phyloP scores from a whole-genome alignment of 148 eudicot genomes.

The Dianthus caryophyllus region DNA sequence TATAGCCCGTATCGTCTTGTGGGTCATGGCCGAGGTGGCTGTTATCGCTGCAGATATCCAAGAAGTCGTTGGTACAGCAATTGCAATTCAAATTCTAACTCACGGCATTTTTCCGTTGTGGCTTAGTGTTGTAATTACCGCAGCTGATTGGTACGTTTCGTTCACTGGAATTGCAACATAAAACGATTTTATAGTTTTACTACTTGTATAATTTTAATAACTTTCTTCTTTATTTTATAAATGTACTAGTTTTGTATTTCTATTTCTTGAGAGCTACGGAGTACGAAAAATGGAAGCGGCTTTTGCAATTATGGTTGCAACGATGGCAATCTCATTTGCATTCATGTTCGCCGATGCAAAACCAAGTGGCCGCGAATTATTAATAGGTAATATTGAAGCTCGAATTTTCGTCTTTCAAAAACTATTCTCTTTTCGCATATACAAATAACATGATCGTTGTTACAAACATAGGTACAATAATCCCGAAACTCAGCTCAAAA shows the following conservation, averaged over 20 bases:
- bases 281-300: constrained; percentile 86
- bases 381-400: constrained; percentile 35
- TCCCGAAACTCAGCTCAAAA: constrained; percentile 76
- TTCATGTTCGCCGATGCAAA: constrained; percentile 77
- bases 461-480: constrained; percentile 43
- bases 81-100: constrained; percentile 40
- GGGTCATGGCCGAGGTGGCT: constrained; percentile 40
- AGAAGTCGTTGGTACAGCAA: constrained; percentile 45
- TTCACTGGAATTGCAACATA: too few relatives aligned
- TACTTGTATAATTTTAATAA: too few relatives aligned
- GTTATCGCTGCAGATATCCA: constrained; percentile 34
- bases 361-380: constrained; percentile 61
- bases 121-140: constrained; percentile 40
- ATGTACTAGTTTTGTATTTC: constrained; percentile 56
- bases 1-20: constrained; percentile 27
- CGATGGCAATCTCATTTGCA: constrained; percentile 85
- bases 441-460: not conserved
- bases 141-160: constrained; percentile 33
- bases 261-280: constrained; percentile 84
- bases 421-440: not conserved
- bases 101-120: constrained; percentile 42
- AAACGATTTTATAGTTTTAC: too few relatives aligned
- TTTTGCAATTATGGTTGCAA: constrained; percentile 59
- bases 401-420: not conserved
- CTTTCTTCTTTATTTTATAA: constrained; percentile 5